Percentiles rank a stretch among this genome's conserved stretches.
Conservation (phyloP, 2,329 filamentous ascomycete species). For the Endothia cerciana region DNA sequence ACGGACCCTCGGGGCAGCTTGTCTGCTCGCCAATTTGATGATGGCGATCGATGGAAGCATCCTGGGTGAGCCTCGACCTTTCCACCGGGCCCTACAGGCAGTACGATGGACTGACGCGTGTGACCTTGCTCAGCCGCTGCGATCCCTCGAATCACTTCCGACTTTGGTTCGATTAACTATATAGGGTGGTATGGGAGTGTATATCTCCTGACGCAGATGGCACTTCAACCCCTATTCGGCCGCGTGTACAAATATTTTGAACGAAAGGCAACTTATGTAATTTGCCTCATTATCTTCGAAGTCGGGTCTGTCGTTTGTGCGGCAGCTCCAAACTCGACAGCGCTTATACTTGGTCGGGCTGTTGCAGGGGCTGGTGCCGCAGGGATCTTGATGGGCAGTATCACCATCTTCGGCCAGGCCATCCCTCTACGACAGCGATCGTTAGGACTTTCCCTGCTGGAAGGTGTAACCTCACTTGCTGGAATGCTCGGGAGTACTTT, state of each 20-base stretch:
- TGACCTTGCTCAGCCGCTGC: neutral
- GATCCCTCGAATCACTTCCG: constrained; percentile 19
- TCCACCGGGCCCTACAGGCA: neutral
- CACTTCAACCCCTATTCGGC: constrained; percentile 17
- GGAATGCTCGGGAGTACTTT: constrained; percentile 21
- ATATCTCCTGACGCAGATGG: constrained; percentile 17
- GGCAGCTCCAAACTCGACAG: constrained; percentile 17
- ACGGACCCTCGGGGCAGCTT: constrained; percentile 2
- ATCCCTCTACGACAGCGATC: constrained; percentile 16
- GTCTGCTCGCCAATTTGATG: constrained; percentile 9
- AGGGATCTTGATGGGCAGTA: constrained; percentile 17
- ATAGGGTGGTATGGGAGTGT: constrained; percentile 20
- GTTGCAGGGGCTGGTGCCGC: constrained; percentile 15
- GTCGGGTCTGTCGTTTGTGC: constrained; percentile 20
- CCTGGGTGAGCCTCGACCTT: neutral
- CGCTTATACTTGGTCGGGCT: constrained; percentile 17
- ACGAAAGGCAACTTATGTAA: constrained; percentile 16
- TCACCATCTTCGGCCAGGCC: constrained; percentile 14
- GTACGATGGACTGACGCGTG: neutral
- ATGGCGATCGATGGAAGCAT: constrained; percentile 14
- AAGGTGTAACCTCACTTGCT: constrained; percentile 17
- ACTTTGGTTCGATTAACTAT: constrained; percentile 20
- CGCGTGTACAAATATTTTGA: constrained; percentile 20
- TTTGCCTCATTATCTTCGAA: constrained; percentile 12
- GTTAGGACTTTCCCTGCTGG: constrained; percentile 15